Conservation (phyloP, 225 moss, liverwort and hornwort genomes). For the Pseudoscleropodium purum region DNA sequence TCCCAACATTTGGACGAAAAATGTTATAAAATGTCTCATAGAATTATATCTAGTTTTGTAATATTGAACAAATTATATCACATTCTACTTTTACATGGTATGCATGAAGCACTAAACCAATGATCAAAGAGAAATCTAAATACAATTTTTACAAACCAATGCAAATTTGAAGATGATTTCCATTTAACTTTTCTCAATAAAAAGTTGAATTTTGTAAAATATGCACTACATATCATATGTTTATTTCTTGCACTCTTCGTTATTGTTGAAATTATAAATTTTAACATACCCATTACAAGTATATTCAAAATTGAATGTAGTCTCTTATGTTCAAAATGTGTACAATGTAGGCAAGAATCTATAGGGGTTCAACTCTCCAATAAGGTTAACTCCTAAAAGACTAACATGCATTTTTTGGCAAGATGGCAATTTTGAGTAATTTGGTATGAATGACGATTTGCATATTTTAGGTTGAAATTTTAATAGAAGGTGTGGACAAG, state of each 20-base stretch:
- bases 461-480: too few species aligned
- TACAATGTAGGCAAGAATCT: not conserved
- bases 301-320: rapidly evolving
- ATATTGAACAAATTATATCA: not conserved
- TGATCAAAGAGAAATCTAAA: not conserved
- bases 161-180: too few species aligned
- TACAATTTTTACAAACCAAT: not conserved
- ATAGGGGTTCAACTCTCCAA: not conserved
- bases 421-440: too few species aligned
- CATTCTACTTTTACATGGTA: too few species aligned
- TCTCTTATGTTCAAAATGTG: not conserved
- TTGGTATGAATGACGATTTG: too few species aligned
- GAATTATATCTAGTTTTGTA: not conserved
- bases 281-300: rapidly evolving
- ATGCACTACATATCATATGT: not conserved
- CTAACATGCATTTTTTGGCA: too few species aligned
- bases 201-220: not conserved
- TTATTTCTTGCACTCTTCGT: not conserved
- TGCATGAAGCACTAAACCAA: not conserved
- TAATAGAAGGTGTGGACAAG: too few species aligned
- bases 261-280: not conserved
- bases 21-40: not conserved
- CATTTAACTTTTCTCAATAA: not conserved
- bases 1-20: not conserved
- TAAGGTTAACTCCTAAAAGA: not conserved